Percentiles rank a stretch among this genome's conserved stretches.
Evolutionary conservation across 169 alveolate genomes (phyloP).

Genomic region (Babesia microti): DNA sequence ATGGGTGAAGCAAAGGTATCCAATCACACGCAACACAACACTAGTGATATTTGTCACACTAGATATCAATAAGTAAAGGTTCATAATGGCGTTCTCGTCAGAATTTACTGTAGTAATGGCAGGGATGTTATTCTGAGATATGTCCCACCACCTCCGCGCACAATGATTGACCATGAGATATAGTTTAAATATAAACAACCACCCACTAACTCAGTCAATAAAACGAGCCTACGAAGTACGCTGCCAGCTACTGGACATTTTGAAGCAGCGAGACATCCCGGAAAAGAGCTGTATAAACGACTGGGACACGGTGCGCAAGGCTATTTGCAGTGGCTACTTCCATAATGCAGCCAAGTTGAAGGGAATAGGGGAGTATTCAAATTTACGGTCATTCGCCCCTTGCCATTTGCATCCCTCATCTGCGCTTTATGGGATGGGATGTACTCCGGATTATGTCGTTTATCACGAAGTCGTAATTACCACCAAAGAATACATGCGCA

Average conservation of each 20-base stretch:
- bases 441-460: conserved; percentile 98
- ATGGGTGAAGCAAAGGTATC: too few species aligned
- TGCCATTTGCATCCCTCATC: conserved; percentile 97
- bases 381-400: conserved; percentile 92
- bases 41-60: too few species aligned
- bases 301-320: conserved; percentile 88
- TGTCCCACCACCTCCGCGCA: too few species aligned
- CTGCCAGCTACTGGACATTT: conserved; percentile 82
- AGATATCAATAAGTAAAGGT: too few species aligned
- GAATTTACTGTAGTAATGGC: too few species aligned
- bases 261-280: conserved; percentile 62
- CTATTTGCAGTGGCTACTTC: conserved; percentile 97
- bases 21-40: too few species aligned
- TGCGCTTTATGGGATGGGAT: conserved; percentile 94
- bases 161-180: too few species aligned
- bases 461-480: conserved; percentile 98
- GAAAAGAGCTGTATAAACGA: conserved; percentile 61
- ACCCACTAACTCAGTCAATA: conserved; percentile 52
- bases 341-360: conserved; percentile 97
- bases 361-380: conserved; percentile 97
- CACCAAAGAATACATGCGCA: conserved; percentile 93
- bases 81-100: too few species aligned
- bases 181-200: too few species aligned
- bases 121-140: too few species aligned
- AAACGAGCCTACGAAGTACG: conserved; percentile 66